phyloP scores from a whole-genome alignment of 768 basidiomycete genomes.

The Boletus rubescentipes region DNA sequence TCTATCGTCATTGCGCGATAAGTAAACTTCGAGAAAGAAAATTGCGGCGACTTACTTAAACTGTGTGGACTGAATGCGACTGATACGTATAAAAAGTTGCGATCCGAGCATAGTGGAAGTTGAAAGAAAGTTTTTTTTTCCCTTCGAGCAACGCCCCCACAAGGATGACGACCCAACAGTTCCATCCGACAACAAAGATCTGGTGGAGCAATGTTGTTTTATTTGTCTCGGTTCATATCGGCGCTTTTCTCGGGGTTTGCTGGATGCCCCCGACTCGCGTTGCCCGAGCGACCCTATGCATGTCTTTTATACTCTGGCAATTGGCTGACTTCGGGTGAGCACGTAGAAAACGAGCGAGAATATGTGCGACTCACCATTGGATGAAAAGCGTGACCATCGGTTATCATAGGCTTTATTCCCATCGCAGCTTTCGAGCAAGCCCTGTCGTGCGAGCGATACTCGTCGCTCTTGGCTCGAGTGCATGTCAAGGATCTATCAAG shows the following conservation, averaged over 20 bases:
- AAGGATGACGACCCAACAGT: neutral
- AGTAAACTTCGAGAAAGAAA: neutral
- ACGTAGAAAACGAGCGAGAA: neutral
- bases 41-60: neutral
- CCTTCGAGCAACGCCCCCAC: neutral
- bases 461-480: constrained; percentile 9
- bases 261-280: constrained; percentile 3
- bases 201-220: constrained; percentile 7
- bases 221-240: constrained; percentile 5
- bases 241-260: constrained; percentile 5
- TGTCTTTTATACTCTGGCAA: constrained; percentile 9
- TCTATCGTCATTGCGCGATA: neutral
- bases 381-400: constrained; percentile 10
- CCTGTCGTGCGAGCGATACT: constrained; percentile 1
- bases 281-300: constrained; percentile 1
- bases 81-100: neutral
- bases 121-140: neutral
- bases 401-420: constrained; percentile 11
- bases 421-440: constrained; percentile 5
- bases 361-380: neutral
- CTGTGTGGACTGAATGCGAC: neutral
- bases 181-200: neutral
- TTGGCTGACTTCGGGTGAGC: constrained; percentile 10
- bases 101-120: neutral
- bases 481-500: constrained; percentile 11